Percentiles rank a stretch among this genome's conserved stretches.
phyloP scores from a whole-genome alignment of 192 early-diverging fungal species.

The Tieghemiomyces parasiticus region DNA sequence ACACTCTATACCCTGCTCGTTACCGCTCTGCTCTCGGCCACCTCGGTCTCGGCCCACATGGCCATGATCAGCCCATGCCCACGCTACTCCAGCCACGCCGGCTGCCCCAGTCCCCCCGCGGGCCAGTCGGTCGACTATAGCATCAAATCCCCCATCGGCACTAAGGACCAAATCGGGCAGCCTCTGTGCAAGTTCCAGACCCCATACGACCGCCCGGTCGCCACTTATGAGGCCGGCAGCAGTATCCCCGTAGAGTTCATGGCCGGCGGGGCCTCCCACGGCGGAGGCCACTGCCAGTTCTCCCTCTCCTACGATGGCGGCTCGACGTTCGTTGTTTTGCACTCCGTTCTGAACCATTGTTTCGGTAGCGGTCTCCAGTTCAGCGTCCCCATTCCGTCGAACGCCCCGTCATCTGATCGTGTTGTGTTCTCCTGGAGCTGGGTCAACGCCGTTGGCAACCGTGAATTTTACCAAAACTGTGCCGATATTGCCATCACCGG shows the following conservation, averaged over 20 bases:
- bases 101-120: too few species aligned
- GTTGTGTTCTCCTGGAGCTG: slow-evolving; percentile 31
- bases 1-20: too few species aligned
- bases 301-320: slow-evolving; percentile 29
- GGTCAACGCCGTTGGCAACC: slow-evolving; percentile 34
- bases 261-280: slow-evolving; percentile 12
- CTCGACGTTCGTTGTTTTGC: slow-evolving; percentile 24
- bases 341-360: slow-evolving; percentile 15
- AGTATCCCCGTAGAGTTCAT: not conserved
- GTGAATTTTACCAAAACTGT: slow-evolving; percentile 35
- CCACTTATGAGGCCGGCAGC: not conserved
- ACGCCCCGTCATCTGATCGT: slow-evolving; percentile 21
- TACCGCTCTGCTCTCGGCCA: too few species aligned
- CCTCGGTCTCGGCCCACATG: too few species aligned
- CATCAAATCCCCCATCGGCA: too few species aligned
- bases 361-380: slow-evolving; percentile 4
- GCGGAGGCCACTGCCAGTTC: slow-evolving; percentile 35
- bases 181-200: not conserved
- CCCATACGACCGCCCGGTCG: not conserved
- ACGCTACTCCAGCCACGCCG: too few species aligned
- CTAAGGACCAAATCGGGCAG: too few species aligned
- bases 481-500: slow-evolving; percentile 33
- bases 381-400: slow-evolving; percentile 21
- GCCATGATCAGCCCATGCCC: too few species aligned
- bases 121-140: too few species aligned